Conservation (phyloP, 768 basidiomycete species). For the Pleurotus cornucopiae region DNA sequence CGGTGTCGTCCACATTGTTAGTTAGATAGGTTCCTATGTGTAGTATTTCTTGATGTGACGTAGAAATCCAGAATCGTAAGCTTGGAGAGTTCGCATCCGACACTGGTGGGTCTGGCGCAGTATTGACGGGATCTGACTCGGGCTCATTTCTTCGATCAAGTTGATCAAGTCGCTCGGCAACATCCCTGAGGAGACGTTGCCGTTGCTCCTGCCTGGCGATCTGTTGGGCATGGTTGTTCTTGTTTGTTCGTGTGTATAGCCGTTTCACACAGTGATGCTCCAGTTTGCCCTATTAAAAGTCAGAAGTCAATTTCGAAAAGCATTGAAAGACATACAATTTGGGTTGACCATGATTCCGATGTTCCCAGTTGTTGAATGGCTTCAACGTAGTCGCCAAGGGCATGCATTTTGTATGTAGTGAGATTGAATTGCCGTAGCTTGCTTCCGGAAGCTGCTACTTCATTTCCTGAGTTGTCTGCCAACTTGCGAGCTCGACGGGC, state of each 20-base stretch:
- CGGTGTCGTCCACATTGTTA: slow-evolving; percentile 14
- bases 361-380: slow-evolving; percentile 21
- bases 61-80: slow-evolving; percentile 7
- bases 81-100: slow-evolving; percentile 3
- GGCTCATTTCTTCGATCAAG: background rate
- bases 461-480: background rate
- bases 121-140: slow-evolving; percentile 20
- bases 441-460: background rate
- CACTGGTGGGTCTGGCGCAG: background rate
- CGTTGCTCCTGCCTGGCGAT: slow-evolving; percentile 19
- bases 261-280: slow-evolving; percentile 32
- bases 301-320: background rate
- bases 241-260: slow-evolving; percentile 28
- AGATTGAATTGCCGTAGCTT: slow-evolving; percentile 16
- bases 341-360: slow-evolving; percentile 26
- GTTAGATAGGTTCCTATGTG: slow-evolving; percentile 5
- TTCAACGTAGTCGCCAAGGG: slow-evolving; percentile 20
- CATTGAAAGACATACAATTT: slow-evolving; percentile 19
- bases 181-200: background rate
- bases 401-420: slow-evolving; percentile 25
- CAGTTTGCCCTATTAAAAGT: slow-evolving; percentile 27
- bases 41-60: slow-evolving; percentile 14
- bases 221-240: slow-evolving; percentile 18
- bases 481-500: slow-evolving; percentile 10
- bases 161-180: no score